phyloP scores from a whole-genome alignment of 352 stramenopile genomes.

The Phytophthora europaea region DNA sequence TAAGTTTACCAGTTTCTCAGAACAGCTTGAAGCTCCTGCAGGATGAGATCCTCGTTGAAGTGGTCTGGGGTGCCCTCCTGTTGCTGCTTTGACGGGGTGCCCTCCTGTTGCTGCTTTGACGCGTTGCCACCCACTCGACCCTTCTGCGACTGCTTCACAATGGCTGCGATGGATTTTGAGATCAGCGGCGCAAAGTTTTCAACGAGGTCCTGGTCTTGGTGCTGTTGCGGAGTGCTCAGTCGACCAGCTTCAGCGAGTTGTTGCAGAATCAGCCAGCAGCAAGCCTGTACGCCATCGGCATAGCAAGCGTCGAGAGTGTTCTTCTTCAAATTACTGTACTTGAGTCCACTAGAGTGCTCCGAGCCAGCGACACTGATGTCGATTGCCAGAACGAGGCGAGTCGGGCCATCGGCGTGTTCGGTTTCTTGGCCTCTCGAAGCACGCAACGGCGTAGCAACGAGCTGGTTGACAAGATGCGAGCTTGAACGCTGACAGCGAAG shows the following conservation, averaged over 20 bases:
- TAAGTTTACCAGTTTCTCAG: constrained; percentile 37
- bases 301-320: constrained; percentile 64
- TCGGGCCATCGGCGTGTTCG: constrained; percentile 5
- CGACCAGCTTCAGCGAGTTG: constrained; percentile 54
- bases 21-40: constrained; percentile 37
- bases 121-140: not conserved
- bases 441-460: constrained; percentile 48
- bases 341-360: constrained; percentile 31
- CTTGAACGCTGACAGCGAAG: constrained; percentile 46
- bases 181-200: constrained; percentile 65
- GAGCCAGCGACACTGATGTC: constrained; percentile 51
- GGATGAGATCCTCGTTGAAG: constrained; percentile 37
- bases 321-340: constrained; percentile 68
- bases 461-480: constrained; percentile 62
- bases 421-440: constrained; percentile 7
- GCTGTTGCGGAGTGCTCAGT: constrained; percentile 63
- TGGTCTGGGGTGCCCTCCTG: constrained; percentile 12
- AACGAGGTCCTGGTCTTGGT: constrained; percentile 62
- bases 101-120: not conserved
- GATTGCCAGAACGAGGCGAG: constrained; percentile 60
- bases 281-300: constrained; percentile 41
- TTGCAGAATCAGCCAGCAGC: constrained; percentile 54
- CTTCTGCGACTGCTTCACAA: constrained; percentile 36
- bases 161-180: constrained; percentile 56
- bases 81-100: constrained; percentile 4